phyloP scores from a whole-genome alignment of 2,329 filamentous ascomycete species.

The Bipolaris victoriae region DNA sequence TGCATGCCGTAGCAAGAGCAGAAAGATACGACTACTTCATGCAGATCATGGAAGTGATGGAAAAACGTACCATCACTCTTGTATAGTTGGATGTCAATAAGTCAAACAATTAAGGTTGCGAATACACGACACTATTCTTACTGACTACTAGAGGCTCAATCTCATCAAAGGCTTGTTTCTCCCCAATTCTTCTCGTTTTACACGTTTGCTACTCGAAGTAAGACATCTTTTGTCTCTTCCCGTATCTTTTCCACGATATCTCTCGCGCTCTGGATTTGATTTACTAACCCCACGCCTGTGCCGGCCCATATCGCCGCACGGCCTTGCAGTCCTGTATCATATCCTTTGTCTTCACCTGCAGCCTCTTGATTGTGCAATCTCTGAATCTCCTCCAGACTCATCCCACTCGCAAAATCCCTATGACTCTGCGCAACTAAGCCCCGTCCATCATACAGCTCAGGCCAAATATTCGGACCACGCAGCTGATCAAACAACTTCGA shows the following conservation, averaged over 20 bases:
- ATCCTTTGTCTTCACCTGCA: conserved; percentile 57
- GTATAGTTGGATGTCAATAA: background rate
- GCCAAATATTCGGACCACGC: conserved; percentile 65
- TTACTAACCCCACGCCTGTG: conserved; percentile 65
- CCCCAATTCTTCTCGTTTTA: background rate
- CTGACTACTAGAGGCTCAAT: background rate
- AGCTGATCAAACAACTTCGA: conserved; percentile 60
- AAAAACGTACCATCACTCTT: background rate
- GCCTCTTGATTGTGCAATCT: conserved; percentile 55
- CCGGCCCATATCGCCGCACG: conserved; percentile 65
- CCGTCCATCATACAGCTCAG: conserved; percentile 62
- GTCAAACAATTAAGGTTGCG: background rate
- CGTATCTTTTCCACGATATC: conserved; percentile 57
- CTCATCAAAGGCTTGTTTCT: background rate
- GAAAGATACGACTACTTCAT: background rate
- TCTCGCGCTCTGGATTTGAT: conserved; percentile 55
- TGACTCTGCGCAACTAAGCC: conserved; percentile 62
- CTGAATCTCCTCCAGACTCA: conserved; percentile 53
- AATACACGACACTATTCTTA: too few species aligned
- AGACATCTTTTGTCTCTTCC: conserved; percentile 44
- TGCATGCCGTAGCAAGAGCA: background rate
- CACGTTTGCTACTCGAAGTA: conserved; percentile 31
- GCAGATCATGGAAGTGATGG: background rate
- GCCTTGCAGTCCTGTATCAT: conserved; percentile 56
- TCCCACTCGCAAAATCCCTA: conserved; percentile 46